A percentile compares a stretch with the other conserved stretches of the same genome.
These are phyloP conservation scores for Polygonum aviculare DNA, from an alignment of 148 eudicot genomes.

Conservation along the genomic window DNA sequence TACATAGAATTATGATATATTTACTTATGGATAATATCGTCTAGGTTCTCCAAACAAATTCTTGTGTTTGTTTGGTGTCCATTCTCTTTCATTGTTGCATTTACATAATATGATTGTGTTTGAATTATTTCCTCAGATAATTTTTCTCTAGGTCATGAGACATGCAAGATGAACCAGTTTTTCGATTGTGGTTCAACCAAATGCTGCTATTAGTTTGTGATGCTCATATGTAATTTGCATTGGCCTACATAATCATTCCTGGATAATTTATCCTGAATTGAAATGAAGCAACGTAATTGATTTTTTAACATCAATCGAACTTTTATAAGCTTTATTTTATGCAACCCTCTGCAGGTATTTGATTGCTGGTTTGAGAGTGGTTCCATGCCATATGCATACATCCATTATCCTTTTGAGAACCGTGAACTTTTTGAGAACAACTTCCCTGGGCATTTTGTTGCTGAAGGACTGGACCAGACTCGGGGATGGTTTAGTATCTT, in stretches of 20 bases:
- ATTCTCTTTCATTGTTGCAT: not conserved
- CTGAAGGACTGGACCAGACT: slow-evolving; percentile 98
- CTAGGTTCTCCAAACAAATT: not conserved
- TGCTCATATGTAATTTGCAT: not conserved
- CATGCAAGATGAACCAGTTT: not conserved
- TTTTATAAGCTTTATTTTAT: not conserved
- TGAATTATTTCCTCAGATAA: not conserved
- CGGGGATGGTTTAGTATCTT: slow-evolving; percentile 75
- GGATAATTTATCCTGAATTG: not conserved
- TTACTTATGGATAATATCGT: not conserved
- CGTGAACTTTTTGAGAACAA: slow-evolving; percentile 69
- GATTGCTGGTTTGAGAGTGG: slow-evolving; percentile 99
- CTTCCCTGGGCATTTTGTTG: slow-evolving; percentile 97
- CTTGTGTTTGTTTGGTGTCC: not conserved
- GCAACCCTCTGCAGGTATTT: slow-evolving; percentile 51
- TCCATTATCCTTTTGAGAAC: slow-evolving; percentile 96
- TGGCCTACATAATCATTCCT: not conserved
- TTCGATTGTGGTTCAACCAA: not conserved
- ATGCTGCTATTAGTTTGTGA: not conserved
- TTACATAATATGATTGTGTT: not conserved
- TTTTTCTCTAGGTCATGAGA: not conserved
- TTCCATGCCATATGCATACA: slow-evolving; percentile 96
- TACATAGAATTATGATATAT: not conserved
- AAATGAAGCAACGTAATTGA: not conserved
- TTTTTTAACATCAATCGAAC: not conserved